Conservation (phyloP, 305 asterid species). For the Solanum aculeatissimum region DNA sequence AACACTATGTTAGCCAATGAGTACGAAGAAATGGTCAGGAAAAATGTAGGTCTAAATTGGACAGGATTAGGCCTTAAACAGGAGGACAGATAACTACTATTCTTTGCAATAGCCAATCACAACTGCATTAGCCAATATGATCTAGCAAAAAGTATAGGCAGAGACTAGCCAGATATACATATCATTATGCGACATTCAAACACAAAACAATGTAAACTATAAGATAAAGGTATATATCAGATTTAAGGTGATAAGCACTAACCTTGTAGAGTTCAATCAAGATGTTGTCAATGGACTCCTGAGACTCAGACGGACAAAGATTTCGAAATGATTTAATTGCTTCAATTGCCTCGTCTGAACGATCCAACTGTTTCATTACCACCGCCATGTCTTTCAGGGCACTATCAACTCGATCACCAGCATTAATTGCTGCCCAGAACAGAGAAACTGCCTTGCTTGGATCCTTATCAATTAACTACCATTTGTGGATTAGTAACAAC, state of each 20-base stretch:
- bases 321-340: slow-evolving; percentile 92
- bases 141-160: background rate
- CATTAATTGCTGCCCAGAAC: slow-evolving; percentile 89
- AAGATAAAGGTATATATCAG: background rate
- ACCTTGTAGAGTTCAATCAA: slow-evolving; percentile 81
- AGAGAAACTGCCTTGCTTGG: slow-evolving; percentile 74
- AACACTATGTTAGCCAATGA: background rate
- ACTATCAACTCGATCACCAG: slow-evolving; percentile 88
- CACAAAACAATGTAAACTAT: background rate
- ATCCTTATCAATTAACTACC: slow-evolving; percentile 74
- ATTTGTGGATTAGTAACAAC: background rate
- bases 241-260: background rate
- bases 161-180: background rate
- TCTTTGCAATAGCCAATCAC: background rate
- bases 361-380: slow-evolving; percentile 76
- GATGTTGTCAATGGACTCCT: slow-evolving; percentile 77
- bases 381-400: slow-evolving; percentile 96
- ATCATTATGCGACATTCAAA: background rate
- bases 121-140: background rate
- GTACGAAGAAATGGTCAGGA: background rate
- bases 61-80: background rate
- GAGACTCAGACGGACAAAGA: slow-evolving; percentile 75
- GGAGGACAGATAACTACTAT: background rate
- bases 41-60: background rate
- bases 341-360: slow-evolving; percentile 86